Evolutionary conservation across 169 alveolate species (phyloP), one percentile per base, ranked within the genome.

Genomic region (Plasmodium fragile): DNA sequence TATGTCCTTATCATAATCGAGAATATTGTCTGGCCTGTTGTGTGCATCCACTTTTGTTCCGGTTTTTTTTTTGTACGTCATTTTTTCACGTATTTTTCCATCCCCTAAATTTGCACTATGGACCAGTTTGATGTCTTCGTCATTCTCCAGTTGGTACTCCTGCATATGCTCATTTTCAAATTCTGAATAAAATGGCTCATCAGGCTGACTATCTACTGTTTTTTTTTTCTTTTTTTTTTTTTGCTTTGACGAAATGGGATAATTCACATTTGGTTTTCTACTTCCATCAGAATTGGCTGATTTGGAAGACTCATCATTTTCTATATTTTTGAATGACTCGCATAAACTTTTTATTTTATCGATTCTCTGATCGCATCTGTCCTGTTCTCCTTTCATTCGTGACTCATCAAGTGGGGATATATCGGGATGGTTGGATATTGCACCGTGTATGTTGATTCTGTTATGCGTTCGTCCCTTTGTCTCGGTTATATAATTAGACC

Each of bases 281-380:
- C 49, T 69, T 25, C 52, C 25, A n/a, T 18, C 13, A n/a, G 55
- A 52, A 41, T 85, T 77, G 34, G 22, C 79, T 3, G 69, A 85
- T 75, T 52, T 30, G 53, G 65, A 73, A 34, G 69, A 45, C 25
- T 85, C 87, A 75, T 85, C 87, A 75, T 85, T 85, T 59, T 85
- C 93, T 18, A 36, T 34, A 39, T 85, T 85, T 73, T 73, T 85
- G 69, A 34, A 45, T 18, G 93, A 85, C 10, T 72, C 84, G 45
- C 93, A 25, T 73, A 85, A 52, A 28, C 87, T 75, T 73, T 85
- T 85, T 32, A 85, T 85, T 32, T 85, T 73, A 53, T 85, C 87
- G 10, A 85, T 30, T 53, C 65, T 85, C 52, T 49, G 69, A n/a
- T 65, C 25, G 75, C 75, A 65, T 3, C 30, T 25, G 36, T 65